A percentile compares a stretch with the other conserved stretches of the same genome.
These are phyloP conservation scores for Cicer bijugum DNA, from an alignment of 306 rosid species.

Conservation along the genomic window DNA sequence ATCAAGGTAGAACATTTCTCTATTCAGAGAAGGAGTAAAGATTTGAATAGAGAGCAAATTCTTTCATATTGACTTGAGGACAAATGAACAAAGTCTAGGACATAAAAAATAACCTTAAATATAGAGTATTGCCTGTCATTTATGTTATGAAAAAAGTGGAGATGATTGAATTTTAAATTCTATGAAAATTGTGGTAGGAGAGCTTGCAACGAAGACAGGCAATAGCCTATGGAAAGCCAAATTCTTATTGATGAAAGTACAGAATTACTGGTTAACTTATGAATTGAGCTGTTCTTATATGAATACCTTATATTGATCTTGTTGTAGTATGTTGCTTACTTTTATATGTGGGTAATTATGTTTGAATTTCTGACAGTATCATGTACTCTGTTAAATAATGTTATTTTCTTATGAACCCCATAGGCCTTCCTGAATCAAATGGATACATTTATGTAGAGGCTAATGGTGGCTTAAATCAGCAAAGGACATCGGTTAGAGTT, in stretches of 20 bases:
- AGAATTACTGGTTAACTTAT: slow-evolving; percentile 14
- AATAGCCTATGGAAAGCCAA: slow-evolving; percentile 2
- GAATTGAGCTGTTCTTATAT: slow-evolving; percentile 13
- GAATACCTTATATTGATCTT: slow-evolving; percentile 8
- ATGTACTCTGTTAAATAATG: slow-evolving; percentile 25
- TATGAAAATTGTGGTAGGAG: background rate
- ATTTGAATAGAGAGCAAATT: background rate
- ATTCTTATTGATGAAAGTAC: slow-evolving; percentile 9
- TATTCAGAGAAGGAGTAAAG: background rate
- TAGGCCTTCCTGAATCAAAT: slow-evolving; percentile 79
- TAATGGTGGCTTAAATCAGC: slow-evolving; percentile 90
- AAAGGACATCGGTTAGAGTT: slow-evolving; percentile 76
- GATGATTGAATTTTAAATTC: slow-evolving; percentile 14
- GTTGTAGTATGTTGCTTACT: slow-evolving; percentile 11
- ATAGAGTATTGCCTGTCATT: slow-evolving; percentile 4
- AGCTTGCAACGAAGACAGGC: slow-evolving; percentile 3
- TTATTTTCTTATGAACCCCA: slow-evolving; percentile 35
- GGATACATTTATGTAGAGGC: slow-evolving; percentile 86
- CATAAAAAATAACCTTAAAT: background rate
- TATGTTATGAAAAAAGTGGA: background rate
- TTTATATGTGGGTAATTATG: background rate
- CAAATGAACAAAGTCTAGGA: background rate
- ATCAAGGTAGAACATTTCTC: slow-evolving; percentile 1
- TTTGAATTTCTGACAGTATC: slow-evolving; percentile 12
- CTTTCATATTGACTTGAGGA: background rate